Evolutionary conservation across 2,329 filamentous ascomycete species (phyloP), one percentile per base, ranked within the genome.

Genomic region (Fusarium sulawesiense): DNA sequence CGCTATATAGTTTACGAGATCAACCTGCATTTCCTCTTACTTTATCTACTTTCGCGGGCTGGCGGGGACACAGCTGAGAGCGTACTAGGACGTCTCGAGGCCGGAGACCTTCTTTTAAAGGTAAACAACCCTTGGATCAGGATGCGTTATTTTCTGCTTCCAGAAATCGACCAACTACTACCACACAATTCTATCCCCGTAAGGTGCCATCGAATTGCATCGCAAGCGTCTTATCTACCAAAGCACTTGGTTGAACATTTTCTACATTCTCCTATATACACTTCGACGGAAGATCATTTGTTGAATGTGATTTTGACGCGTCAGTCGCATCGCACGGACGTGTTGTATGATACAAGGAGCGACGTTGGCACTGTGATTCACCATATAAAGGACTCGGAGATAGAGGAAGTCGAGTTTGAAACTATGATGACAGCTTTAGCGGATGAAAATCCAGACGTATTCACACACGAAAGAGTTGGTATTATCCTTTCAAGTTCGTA

Each of bases 51-150:
- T 11, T 54, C 27, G 2, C 32, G 6, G 8, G 20, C 21, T 8
- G 8, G 12, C 2, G 2, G 4, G 4, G 20, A 7, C 18, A 12
- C 18, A 8, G 7, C 11, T 3, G 13, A 23, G 2, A n/a, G 4
- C 0, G 14, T 10, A 1, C n/a, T 32, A 4, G 2, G 4, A 32
- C 0, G 2, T 7, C 3, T 13, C 2, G n/a, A 7, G 11, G 40
- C 20, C 7, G 0, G 12, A 4, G 20, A n/a, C 3, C 14, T 44
- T 18, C 11, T 44, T 4, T 13, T 4, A 23, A 44, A 7, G 8
- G 9, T 54, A 5, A 23, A 14, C 3, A 32, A 0, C 7, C 50
- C 40, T 0, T 32, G 12, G 4, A 40, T 54, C 7, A 44, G 8
- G 5, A 25, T 54, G 29, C 20, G 37, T 2, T 29, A 29, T 10